Evolutionary conservation across 2,329 filamentous ascomycete genomes (phyloP).

Genomic region (Aspergillus costaricaensis): DNA sequence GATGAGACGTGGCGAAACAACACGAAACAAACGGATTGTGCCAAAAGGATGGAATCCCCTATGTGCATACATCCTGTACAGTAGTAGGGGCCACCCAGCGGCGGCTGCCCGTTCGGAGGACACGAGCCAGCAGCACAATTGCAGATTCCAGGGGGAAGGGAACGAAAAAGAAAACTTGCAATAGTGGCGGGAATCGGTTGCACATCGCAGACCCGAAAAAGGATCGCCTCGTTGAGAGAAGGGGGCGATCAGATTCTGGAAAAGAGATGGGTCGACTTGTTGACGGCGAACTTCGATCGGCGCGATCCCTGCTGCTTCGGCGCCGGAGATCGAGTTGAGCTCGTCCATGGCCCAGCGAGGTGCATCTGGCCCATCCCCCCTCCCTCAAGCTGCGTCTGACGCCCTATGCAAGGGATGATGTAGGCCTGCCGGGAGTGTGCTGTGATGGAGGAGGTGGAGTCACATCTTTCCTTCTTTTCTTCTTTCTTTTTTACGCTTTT

Average conservation of each 20-base stretch:
- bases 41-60: background rate
- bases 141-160: constrained; percentile 10
- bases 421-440: constrained; percentile 3
- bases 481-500: background rate
- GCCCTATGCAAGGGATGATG: constrained; percentile 24
- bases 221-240: constrained; percentile 21
- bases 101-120: constrained; percentile 1
- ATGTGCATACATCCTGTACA: background rate
- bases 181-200: constrained; percentile 1
- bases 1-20: background rate
- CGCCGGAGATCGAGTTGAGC: constrained; percentile 5
- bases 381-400: constrained; percentile 13
- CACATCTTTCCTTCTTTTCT: constrained; percentile 1
- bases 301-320: constrained; percentile 15
- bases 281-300: constrained; percentile 17
- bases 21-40: constrained; percentile 2
- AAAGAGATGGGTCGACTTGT: constrained; percentile 20
- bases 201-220: constrained; percentile 6
- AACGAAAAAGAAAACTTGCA: constrained; percentile 1
- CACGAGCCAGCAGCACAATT: constrained; percentile 5
- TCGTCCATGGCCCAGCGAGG: constrained; percentile 9
- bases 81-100: background rate
- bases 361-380: background rate
- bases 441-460: background rate
- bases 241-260: constrained; percentile 26